Base-by-base conservation (phyloP, 2,329 filamentous ascomycete genomes). In the Monosporascus sp. region DNA sequence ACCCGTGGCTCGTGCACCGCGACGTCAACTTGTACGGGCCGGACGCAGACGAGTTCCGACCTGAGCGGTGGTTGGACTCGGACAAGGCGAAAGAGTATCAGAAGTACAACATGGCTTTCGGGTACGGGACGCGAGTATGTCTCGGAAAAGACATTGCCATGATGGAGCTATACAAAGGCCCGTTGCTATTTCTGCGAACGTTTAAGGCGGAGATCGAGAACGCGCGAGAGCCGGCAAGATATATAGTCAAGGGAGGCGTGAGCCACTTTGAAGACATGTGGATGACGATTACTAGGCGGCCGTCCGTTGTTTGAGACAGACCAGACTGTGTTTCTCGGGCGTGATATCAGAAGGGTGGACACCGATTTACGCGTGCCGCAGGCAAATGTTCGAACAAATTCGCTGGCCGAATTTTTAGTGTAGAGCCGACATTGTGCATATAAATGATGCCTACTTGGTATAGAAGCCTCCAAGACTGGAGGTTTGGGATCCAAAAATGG, bases 161-260 rank as follows among this genome's bases (percentile, higher is more conserved):
- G 60, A 78, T 80, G 75, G 78, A 81, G 65, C 58, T 80, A 50
- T 78, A 72, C 62, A 80, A 81, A 67, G 70, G 60, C 3, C 67
- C 72, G 3, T 51, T 72, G 49, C 65, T 74, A 59, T 75, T 78
- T 57, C 71, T 77, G 48, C 64, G 72, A 6, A 69, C 60, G 0
- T 76, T 74, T 53, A 65, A 61, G 37, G 65, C 68, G 18, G 61
- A 70, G 50, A 58, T 62, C 22, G 48, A 24, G 22, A 24, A 24
- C 22, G 3, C 22, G 22, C 22, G 22, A 24, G 22, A 24, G 22
- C 22, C 67, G 9, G 70, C 64, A 2, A 60, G 57, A 20, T 77
- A 72, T 54, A 54, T 70, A 3, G 65, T 74, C 41, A 74, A 74
- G 50, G 73, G 74, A 3, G 73, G 72, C 2, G 65, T 76, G 15